These are phyloP conservation scores for Tieghemiomyces parasiticus DNA, from an alignment of 192 early-diverging fungal species.

Conservation along the genomic window DNA sequence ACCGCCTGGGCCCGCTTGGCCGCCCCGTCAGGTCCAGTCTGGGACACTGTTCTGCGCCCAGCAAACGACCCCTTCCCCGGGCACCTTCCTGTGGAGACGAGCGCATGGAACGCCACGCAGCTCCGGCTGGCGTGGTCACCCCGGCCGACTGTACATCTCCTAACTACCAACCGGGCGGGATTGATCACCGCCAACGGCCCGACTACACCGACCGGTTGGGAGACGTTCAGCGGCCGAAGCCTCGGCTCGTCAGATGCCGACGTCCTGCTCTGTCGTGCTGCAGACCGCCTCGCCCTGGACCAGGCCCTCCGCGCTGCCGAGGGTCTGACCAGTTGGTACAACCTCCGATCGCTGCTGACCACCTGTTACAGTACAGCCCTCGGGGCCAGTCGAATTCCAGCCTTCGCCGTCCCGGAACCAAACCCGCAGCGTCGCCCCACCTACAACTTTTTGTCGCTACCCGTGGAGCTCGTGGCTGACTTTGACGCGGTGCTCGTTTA, in stretches of 20 bases:
- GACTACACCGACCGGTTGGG: no score
- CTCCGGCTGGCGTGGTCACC: no score
- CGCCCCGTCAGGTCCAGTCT: background rate
- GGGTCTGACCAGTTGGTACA: background rate
- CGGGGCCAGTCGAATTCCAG: background rate
- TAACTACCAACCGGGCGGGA: no score
- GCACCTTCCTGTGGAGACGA: no score
- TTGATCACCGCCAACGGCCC: no score
- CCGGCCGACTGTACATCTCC: no score
- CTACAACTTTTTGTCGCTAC: constrained; percentile 1
- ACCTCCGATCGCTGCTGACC: background rate
- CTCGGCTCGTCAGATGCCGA: background rate
- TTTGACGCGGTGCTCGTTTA: constrained; percentile 3
- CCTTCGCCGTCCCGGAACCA: constrained; percentile 1
- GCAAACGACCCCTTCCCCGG: no score
- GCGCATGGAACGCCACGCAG: no score
- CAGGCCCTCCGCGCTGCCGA: background rate
- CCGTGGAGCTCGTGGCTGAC: background rate
- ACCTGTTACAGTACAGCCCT: background rate
- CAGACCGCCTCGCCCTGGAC: background rate
- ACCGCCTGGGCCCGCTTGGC: background rate
- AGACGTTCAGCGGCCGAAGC: constrained; percentile 2
- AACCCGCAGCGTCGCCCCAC: background rate
- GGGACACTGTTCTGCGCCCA: no score
- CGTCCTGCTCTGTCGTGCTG: background rate